Evolutionary conservation across 306 rosid genomes (phyloP).

Genomic region (Medicago truncatula): DNA sequence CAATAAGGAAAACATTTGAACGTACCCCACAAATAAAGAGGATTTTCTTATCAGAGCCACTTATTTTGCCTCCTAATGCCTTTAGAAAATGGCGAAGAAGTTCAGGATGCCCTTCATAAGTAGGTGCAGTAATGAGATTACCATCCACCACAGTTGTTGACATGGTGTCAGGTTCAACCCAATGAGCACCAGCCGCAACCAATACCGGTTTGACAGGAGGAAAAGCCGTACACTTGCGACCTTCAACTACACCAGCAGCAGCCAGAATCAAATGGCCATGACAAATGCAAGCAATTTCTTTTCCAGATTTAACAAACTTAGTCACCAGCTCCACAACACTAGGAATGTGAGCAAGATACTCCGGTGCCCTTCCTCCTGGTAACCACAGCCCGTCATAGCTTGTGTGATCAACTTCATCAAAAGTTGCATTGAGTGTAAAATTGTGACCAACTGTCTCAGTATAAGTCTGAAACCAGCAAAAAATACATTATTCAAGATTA

Average conservation of each 20-base stretch:
- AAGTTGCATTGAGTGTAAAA: constrained; percentile 79
- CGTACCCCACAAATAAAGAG: constrained; percentile 93
- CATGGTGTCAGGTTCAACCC: constrained; percentile 79
- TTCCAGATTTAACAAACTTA: constrained; percentile 56
- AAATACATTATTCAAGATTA: constrained; percentile 16
- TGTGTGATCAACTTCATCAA: constrained; percentile 64
- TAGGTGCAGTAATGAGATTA: constrained; percentile 64
- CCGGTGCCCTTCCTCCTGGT: constrained; percentile 97
- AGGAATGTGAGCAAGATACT: constrained; percentile 70
- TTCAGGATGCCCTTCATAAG: constrained; percentile 68
- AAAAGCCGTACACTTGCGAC: constrained; percentile 72
- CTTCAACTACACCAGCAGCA: constrained; percentile 72
- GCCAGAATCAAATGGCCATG: constrained; percentile 88
- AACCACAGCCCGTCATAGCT: constrained; percentile 80
- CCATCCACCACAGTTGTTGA: constrained; percentile 69
- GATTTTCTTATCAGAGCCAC: constrained; percentile 65
- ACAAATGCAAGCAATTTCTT: constrained; percentile 77
- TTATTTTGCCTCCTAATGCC: constrained; percentile 79
- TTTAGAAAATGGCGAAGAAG: constrained; percentile 63
- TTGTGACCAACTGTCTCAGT: constrained; percentile 83
- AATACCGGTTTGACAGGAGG: constrained; percentile 64
- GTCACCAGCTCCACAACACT: constrained; percentile 59
- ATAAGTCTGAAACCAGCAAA: constrained; percentile 56
- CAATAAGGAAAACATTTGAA: constrained; percentile 20
- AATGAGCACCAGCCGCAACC: constrained; percentile 77